These are phyloP conservation scores for Selaginella moellendorffii DNA, from an alignment of 75 land plant genomes.

Conservation along the genomic window DNA sequence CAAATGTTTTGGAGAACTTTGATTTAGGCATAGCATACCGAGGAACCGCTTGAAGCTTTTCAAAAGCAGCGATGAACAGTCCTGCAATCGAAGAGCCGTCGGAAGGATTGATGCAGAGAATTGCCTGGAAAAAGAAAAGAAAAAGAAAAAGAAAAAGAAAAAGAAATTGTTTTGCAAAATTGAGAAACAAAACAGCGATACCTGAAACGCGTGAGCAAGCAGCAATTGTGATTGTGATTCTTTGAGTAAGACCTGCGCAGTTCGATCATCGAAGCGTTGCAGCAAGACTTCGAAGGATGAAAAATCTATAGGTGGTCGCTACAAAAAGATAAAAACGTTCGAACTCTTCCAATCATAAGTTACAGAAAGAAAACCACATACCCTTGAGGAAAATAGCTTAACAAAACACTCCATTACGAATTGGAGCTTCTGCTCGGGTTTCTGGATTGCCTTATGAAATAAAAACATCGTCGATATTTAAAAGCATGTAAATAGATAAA, in stretches of 20 bases:
- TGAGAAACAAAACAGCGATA: neutral
- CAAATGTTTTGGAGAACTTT: too few relatives aligned
- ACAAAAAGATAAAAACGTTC: too few relatives aligned
- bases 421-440: neutral
- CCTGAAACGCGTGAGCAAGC: neutral
- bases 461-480: neutral
- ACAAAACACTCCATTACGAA: neutral
- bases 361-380: neutral
- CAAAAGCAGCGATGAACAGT: too few relatives aligned
- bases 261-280: neutral
- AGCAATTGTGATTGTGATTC: neutral
- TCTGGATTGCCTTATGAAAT: neutral
- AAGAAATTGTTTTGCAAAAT: neutral
- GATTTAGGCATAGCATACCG: too few relatives aligned
- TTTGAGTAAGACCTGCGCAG: neutral
- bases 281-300: neutral
- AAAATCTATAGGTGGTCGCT: too few relatives aligned
- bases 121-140: too few relatives aligned
- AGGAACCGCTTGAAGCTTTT: too few relatives aligned
- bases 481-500: neutral
- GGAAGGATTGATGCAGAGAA: too few relatives aligned
- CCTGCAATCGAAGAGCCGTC: too few relatives aligned
- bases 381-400: neutral
- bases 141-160: neutral
- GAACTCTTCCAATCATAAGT: too few relatives aligned